A percentile compares a stretch with the other conserved stretches of the same genome.
Evolutionary conservation across 768 basidiomycete genomes (phyloP).

Genomic region (Clavulina sp.): DNA sequence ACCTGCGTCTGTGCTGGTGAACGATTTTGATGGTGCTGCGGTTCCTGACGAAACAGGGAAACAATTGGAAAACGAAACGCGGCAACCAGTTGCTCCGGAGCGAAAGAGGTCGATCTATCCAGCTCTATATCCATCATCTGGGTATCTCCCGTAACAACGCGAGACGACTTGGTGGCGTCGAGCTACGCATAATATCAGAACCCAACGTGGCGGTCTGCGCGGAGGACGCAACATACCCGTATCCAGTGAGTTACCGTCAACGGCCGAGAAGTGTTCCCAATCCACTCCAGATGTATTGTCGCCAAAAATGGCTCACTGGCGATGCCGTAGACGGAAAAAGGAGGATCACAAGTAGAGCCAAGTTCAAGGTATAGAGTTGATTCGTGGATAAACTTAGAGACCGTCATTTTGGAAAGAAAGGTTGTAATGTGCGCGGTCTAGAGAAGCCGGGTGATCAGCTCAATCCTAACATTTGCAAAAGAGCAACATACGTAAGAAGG

Average conservation of each 20-base stretch:
- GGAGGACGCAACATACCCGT: slow-evolving; percentile 29
- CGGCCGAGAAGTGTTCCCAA: slow-evolving; percentile 24
- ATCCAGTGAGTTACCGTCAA: slow-evolving; percentile 36
- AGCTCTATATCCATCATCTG: slow-evolving; percentile 35
- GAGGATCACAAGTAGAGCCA: slow-evolving; percentile 19
- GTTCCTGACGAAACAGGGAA: too few relatives aligned
- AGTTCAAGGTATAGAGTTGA: slow-evolving; percentile 7
- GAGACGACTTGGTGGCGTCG: too few relatives aligned
- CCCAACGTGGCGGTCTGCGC: too few relatives aligned
- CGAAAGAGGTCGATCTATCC: slow-evolving; percentile 25
- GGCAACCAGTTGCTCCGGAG: too few relatives aligned
- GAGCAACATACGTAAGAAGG: slow-evolving; percentile 30
- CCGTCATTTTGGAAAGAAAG: slow-evolving; percentile 19
- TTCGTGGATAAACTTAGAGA: slow-evolving; percentile 25
- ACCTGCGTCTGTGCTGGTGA: too few relatives aligned
- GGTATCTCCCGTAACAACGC: too few relatives aligned
- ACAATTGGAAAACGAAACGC: too few relatives aligned
- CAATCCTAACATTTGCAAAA: slow-evolving; percentile 26
- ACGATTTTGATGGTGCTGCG: too few relatives aligned
- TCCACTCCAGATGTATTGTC: slow-evolving; percentile 25
- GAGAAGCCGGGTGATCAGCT: neutral
- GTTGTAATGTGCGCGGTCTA: slow-evolving; percentile 23
- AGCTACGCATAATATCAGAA: too few relatives aligned
- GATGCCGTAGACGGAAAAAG: slow-evolving; percentile 26
- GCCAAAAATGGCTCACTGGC: slow-evolving; percentile 31